phyloP scores from a whole-genome alignment of 1,284 basidiomycete genomes.

The Moesziomyces antarcticus region DNA sequence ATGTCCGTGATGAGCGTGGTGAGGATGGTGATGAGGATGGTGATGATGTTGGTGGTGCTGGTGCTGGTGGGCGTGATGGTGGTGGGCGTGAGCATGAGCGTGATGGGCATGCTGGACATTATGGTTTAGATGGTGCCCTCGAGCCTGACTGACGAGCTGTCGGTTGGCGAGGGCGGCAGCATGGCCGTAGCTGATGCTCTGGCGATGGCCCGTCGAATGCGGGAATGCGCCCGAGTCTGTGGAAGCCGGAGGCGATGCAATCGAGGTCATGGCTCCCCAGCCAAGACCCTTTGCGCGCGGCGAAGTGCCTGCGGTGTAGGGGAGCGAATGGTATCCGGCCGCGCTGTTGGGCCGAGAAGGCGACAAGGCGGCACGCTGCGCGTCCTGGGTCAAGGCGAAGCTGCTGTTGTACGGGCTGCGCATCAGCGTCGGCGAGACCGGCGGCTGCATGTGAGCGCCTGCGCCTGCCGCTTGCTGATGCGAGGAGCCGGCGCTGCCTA shows the following conservation, averaged over 20 bases:
- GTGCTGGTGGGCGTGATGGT: constrained; percentile 11
- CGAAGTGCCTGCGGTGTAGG: constrained; percentile 47
- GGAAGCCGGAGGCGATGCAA: constrained; percentile 28
- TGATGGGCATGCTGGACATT: constrained; percentile 7
- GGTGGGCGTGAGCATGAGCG: constrained; percentile 3
- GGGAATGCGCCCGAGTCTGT: constrained; percentile 3
- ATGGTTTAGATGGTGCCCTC: constrained; percentile 11
- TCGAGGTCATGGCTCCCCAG: constrained; percentile 59
- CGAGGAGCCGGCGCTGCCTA: constrained; percentile 49
- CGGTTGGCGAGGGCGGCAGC: constrained; percentile 35
- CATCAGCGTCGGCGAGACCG: constrained; percentile 41
- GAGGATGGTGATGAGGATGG: constrained; percentile 28
- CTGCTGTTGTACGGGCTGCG: constrained; percentile 45
- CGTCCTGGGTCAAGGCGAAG: constrained; percentile 42
- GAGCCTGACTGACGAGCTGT: constrained; percentile 12
- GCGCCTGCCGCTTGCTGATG: constrained; percentile 12
- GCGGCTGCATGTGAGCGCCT: constrained; percentile 12
- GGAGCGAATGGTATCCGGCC: constrained; percentile 25
- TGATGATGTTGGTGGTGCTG: constrained; percentile 18
- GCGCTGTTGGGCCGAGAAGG: constrained; percentile 47
- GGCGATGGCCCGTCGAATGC: constrained; percentile 15
- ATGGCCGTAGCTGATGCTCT: constrained; percentile 48
- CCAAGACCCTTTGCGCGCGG: constrained; percentile 56
- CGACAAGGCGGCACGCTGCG: constrained; percentile 31
- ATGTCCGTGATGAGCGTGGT: constrained; percentile 11